A percentile compares a stretch with the other conserved stretches of the same genome.
Conservation (phyloP, 2,329 filamentous ascomycete genomes). For the Aspergillus nomiae region DNA sequence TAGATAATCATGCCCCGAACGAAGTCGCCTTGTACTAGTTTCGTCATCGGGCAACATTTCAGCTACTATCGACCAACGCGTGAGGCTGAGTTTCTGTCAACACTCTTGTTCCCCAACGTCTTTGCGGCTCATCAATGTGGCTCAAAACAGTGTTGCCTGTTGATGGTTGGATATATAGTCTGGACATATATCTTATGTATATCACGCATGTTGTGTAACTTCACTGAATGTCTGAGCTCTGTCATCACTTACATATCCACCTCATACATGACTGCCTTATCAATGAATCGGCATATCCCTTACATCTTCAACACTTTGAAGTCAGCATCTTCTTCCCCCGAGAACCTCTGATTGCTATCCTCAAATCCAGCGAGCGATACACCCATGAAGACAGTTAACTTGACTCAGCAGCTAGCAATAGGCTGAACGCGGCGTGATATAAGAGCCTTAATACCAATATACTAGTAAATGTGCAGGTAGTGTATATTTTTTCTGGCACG, state of each 20-base stretch:
- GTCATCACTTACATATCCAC: background rate
- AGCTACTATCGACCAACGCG: background rate
- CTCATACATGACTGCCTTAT: background rate
- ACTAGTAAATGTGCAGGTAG: background rate
- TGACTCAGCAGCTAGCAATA: too few species aligned
- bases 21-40: background rate
- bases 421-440: background rate
- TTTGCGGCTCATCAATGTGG: background rate
- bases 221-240: too few species aligned
- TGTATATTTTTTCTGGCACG: background rate
- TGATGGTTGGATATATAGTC: background rate
- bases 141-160: background rate
- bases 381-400: too few species aligned
- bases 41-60: background rate
- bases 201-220: too few species aligned
- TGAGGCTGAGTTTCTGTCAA: background rate
- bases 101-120: background rate
- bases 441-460: background rate
- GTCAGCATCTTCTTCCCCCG: background rate
- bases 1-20: background rate
- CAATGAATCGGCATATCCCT: background rate
- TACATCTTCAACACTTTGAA: background rate
- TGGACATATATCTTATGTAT: background rate
- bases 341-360: background rate
- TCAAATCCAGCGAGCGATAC: background rate